Percentiles rank a stretch among this genome's conserved stretches.
Evolutionary conservation across 2,329 filamentous ascomycete genomes (phyloP).

Genomic region (Xylariaceae sp.): DNA sequence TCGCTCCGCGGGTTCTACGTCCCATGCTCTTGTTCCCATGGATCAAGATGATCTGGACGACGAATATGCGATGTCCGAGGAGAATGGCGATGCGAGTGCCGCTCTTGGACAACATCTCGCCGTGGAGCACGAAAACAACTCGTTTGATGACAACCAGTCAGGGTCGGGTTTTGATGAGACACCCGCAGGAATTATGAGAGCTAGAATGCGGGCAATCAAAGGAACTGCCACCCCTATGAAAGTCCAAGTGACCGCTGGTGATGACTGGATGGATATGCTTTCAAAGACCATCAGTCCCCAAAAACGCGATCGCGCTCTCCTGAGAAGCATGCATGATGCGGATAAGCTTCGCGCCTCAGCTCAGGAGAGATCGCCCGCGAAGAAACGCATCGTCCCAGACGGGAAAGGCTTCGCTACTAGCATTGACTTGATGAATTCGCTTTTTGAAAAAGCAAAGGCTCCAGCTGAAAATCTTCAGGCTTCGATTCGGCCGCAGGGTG

Average conservation of each 20-base stretch:
- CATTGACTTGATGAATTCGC: slow-evolving; percentile 93
- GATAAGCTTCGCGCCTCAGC: slow-evolving; percentile 45
- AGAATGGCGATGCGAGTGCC: slow-evolving; percentile 74
- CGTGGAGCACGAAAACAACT: slow-evolving; percentile 65
- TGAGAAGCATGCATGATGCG: slow-evolving; percentile 57
- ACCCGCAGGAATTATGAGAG: slow-evolving; percentile 59
- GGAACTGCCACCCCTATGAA: slow-evolving; percentile 54
- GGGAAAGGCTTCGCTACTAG: slow-evolving; percentile 74
- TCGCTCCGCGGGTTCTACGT: slow-evolving; percentile 79
- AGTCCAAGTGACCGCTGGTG: slow-evolving; percentile 61
- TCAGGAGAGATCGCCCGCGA: slow-evolving; percentile 26
- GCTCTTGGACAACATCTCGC: slow-evolving; percentile 69
- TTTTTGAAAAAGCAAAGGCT: slow-evolving; percentile 72
- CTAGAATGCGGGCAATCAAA: slow-evolving; percentile 60
- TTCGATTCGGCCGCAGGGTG: slow-evolving; percentile 56
- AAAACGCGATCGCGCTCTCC: slow-evolving; percentile 81
- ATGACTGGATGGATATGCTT: slow-evolving; percentile 91
- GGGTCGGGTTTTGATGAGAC: slow-evolving; percentile 44
- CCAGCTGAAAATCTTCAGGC: slow-evolving; percentile 50
- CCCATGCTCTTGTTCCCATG: slow-evolving; percentile 54
- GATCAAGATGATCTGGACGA: slow-evolving; percentile 67
- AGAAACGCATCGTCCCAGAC: slow-evolving; percentile 35
- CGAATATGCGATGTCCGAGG: slow-evolving; percentile 71
- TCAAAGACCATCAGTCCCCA: slow-evolving; percentile 90
- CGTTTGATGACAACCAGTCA: slow-evolving; percentile 47